Conservation (phyloP, 345 rosid genomes). For the Brassica rapa region DNA sequence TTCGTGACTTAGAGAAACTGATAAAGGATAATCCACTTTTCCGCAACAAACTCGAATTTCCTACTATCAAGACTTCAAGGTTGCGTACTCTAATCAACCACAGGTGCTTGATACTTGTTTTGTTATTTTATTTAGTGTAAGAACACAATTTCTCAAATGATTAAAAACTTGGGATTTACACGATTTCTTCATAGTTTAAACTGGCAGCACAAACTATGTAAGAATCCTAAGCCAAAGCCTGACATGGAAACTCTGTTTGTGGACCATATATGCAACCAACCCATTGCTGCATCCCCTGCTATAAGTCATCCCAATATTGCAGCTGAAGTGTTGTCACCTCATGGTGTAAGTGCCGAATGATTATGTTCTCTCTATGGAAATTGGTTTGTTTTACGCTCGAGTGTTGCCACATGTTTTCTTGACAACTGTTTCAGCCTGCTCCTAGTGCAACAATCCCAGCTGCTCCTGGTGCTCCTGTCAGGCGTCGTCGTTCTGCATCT, state of each 20-base stretch:
- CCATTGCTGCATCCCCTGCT: constrained; percentile 75
- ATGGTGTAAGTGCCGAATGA: constrained; percentile 59
- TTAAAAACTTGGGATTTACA: constrained; percentile 22
- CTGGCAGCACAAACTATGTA: constrained; percentile 89
- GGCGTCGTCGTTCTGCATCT: constrained; percentile 70
- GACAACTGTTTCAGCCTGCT: constrained; percentile 71
- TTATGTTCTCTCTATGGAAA: constrained; percentile 11
- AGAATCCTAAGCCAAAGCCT: constrained; percentile 76
- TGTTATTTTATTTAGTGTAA: not conserved
- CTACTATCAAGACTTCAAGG: constrained; percentile 73
- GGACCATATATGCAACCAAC: constrained; percentile 72
- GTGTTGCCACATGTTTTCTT: constrained; percentile 11
- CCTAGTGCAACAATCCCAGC: constrained; percentile 66
- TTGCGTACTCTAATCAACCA: constrained; percentile 77
- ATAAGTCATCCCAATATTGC: constrained; percentile 49
- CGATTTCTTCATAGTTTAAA: constrained; percentile 56
- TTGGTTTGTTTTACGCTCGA: constrained; percentile 5
- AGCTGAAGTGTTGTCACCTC: constrained; percentile 48
- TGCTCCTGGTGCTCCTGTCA: constrained; percentile 65
- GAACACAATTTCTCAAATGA: not conserved
- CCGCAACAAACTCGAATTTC: constrained; percentile 88
- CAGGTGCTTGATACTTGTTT: constrained; percentile 49
- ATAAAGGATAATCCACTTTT: constrained; percentile 54
- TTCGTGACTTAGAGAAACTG: constrained; percentile 62
- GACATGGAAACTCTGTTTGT: constrained; percentile 77